Conservation (phyloP, 129 eudicot genomes). For the Saposhnikovia divaricata region DNA sequence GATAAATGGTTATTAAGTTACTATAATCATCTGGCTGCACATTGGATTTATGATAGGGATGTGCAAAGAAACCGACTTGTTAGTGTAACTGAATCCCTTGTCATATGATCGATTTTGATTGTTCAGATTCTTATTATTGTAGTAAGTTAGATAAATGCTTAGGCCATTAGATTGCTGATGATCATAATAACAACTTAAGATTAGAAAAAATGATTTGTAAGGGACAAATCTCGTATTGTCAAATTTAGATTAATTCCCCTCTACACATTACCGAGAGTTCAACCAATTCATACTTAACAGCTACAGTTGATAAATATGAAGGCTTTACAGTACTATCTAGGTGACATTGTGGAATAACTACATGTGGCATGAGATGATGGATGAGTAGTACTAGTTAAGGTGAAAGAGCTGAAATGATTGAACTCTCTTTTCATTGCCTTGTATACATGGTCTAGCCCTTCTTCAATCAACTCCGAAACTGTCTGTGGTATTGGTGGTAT, state of each 20-base stretch:
- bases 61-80: too few relatives aligned
- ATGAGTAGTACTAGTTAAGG: constrained; percentile 38
- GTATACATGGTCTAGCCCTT: constrained; percentile 90
- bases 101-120: too few relatives aligned
- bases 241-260: too few relatives aligned
- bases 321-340: constrained; percentile 34
- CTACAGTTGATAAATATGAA: background rate
- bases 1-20: too few relatives aligned
- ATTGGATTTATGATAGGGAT: background rate
- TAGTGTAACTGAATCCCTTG: too few relatives aligned
- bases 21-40: background rate
- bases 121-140: too few relatives aligned
- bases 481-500: constrained; percentile 92
- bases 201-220: too few relatives aligned
- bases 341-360: constrained; percentile 92
- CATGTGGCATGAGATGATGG: constrained; percentile 92
- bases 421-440: constrained; percentile 86
- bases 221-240: background rate
- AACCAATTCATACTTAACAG: background rate
- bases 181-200: too few relatives aligned
- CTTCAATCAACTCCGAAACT: constrained; percentile 74
- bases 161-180: too few relatives aligned
- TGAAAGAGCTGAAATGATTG: constrained; percentile 66
- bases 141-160: too few relatives aligned
- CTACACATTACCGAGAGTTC: background rate